A percentile compares a stretch with the other conserved stretches of the same genome.
phyloP scores from a whole-genome alignment of 352 stramenopile species.

The Phytophthora palmivora region DNA sequence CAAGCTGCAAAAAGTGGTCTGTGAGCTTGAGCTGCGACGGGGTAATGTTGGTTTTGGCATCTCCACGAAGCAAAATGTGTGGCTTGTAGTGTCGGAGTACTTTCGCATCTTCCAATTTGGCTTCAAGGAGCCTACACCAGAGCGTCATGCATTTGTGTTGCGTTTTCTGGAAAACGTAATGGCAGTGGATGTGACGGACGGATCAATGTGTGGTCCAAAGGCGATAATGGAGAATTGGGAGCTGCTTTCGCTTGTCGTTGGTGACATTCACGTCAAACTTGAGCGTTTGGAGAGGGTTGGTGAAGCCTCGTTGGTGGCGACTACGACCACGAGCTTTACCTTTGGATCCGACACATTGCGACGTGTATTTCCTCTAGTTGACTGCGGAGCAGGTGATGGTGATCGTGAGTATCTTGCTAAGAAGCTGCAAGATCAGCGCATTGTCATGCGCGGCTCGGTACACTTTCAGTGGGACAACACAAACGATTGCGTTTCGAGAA shows the following conservation, averaged over 20 bases:
- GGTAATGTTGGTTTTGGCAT: not conserved
- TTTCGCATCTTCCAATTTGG: slow-evolving; percentile 8
- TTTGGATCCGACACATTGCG: slow-evolving; percentile 1
- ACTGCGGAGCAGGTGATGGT: not conserved
- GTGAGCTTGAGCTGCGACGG: not conserved
- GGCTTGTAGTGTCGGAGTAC: slow-evolving; percentile 4
- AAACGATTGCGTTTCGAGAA: not conserved
- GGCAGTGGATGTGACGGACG: slow-evolving; percentile 7
- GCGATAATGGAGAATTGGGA: slow-evolving; percentile 5
- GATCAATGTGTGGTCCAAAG: not conserved
- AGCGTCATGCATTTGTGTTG: not conserved
- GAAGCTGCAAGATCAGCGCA: slow-evolving; percentile 3
- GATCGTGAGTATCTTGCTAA: not conserved
- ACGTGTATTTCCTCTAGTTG: slow-evolving; percentile 7
- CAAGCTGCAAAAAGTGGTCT: slow-evolving; percentile 3
- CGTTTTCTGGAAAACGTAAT: slow-evolving; percentile 2
- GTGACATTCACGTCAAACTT: slow-evolving; percentile 9
- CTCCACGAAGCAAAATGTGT: not conserved
- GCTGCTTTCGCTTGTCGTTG: slow-evolving; percentile 4
- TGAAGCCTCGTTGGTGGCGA: slow-evolving; percentile 3
- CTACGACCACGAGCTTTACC: slow-evolving; percentile 12
- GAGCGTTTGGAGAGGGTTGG: not conserved
- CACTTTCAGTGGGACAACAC: slow-evolving; percentile 7
- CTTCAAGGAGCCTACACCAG: not conserved
- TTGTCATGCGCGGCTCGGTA: slow-evolving; percentile 15